Conservation (phyloP, 2,329 filamentous ascomycete genomes). For the Fusarium goolgardi region DNA sequence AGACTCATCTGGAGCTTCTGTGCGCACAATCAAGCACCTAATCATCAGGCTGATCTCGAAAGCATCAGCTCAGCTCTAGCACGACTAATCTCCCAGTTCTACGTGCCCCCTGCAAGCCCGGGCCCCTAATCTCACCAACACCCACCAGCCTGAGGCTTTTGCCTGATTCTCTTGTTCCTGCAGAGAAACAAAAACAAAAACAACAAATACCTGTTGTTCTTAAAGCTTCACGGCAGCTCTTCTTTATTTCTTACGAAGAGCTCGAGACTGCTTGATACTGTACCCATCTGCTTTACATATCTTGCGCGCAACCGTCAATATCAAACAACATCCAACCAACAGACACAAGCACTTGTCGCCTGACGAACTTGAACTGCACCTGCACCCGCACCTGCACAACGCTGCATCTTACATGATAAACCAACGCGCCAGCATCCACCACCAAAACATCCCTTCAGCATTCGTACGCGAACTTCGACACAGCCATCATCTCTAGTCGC, state of each 20-base stretch:
- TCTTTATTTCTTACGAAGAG: slow-evolving; percentile 2
- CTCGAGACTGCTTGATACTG: slow-evolving; percentile 3
- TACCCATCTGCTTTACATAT: slow-evolving; percentile 3
- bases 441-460: slow-evolving; percentile 29
- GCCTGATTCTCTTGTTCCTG: slow-evolving; percentile 28
- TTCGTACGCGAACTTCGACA: slow-evolving; percentile 25
- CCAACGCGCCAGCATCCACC: slow-evolving; percentile 32
- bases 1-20: slow-evolving; percentile 8
- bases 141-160: slow-evolving; percentile 32
- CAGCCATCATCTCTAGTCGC: slow-evolving; percentile 34
- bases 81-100: slow-evolving; percentile 44
- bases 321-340: slow-evolving; percentile 12
- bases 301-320: slow-evolving; percentile 25
- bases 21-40: slow-evolving; percentile 6
- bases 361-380: not conserved
- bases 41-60: slow-evolving; percentile 20
- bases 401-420: slow-evolving; percentile 37
- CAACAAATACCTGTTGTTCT: slow-evolving; percentile 32
- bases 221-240: slow-evolving; percentile 11
- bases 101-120: slow-evolving; percentile 39
- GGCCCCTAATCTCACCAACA: slow-evolving; percentile 47
- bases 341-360: slow-evolving; percentile 8
- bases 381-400: slow-evolving; percentile 20
- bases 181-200: slow-evolving; percentile 35
- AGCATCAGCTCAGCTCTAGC: slow-evolving; percentile 36